phyloP scores from a whole-genome alignment of 1,284 basidiomycete species.

The Fomes fomentarius region DNA sequence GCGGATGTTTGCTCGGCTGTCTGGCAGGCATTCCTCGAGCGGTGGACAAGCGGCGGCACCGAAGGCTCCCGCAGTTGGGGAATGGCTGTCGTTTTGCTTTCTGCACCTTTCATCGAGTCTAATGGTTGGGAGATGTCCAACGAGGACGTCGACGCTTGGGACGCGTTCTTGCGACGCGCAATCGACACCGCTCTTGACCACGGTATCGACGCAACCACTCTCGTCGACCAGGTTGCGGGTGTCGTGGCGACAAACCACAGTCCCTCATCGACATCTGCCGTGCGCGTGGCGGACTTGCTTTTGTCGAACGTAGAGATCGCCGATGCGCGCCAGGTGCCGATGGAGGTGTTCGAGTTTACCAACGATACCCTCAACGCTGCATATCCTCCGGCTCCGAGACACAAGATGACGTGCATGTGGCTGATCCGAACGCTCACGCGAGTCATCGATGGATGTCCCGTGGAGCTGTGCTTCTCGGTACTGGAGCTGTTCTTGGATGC shows the following conservation, averaged over 20 bases:
- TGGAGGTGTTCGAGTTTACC: constrained; percentile 52
- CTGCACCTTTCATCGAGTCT: constrained; percentile 60
- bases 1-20: constrained; percentile 44
- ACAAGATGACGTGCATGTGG: constrained; percentile 60
- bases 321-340: constrained; percentile 52
- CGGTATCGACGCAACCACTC: constrained; percentile 51
- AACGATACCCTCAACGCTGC: constrained; percentile 58
- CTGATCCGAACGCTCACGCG: constrained; percentile 56
- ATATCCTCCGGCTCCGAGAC: constrained; percentile 67
- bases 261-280: constrained; percentile 45
- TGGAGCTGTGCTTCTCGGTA: constrained; percentile 44
- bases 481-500: constrained; percentile 57
- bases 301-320: constrained; percentile 54
- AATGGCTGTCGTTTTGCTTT: constrained; percentile 55
- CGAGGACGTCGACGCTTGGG: constrained; percentile 61
- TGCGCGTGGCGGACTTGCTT: constrained; percentile 62
- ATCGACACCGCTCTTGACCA: constrained; percentile 60
- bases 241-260: constrained; percentile 47
- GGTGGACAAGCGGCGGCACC: constrained; percentile 47
- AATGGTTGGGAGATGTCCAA: constrained; percentile 56
- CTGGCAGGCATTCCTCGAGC: constrained; percentile 58
- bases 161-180: constrained; percentile 52
- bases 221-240: constrained; percentile 58
- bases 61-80: constrained; percentile 47
- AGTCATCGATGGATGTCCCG: constrained; percentile 56